Conservation (phyloP, 2,329 filamentous ascomycete species). For the Claviceps monticola region DNA sequence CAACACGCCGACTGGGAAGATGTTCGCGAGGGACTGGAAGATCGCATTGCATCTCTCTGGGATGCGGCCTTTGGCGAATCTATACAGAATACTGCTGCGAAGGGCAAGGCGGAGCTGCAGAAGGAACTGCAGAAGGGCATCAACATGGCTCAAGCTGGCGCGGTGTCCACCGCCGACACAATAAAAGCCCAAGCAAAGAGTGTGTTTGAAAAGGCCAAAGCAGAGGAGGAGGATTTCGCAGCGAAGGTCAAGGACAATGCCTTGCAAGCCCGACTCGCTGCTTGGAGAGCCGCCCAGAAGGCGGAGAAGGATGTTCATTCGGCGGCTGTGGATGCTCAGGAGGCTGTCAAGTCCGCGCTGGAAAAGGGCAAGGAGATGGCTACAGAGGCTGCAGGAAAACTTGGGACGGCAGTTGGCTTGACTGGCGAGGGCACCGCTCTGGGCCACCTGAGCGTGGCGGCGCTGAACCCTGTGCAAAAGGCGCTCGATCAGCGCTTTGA, state of each 20-base stretch:
- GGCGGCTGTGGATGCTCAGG: conserved; percentile 22
- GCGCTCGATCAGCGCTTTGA: conserved; percentile 39
- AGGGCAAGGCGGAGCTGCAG: conserved; percentile 16
- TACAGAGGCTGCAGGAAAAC: conserved; percentile 24
- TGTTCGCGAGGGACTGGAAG: conserved; percentile 45
- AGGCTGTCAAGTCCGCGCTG: conserved; percentile 24
- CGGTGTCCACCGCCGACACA: conserved; percentile 11
- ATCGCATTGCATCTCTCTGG: conserved; percentile 31
- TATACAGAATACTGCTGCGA: conserved; percentile 13
- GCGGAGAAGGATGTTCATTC: conserved; percentile 12
- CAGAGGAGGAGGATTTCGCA: conserved; percentile 14
- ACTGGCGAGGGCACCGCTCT: conserved; percentile 14
- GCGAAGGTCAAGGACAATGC: conserved; percentile 14
- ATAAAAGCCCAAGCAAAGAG: conserved; percentile 23
- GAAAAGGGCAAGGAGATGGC: conserved; percentile 27
- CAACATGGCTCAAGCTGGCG: conserved; percentile 17
- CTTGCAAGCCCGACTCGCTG: conserved; percentile 14
- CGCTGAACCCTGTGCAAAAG: conserved; percentile 28
- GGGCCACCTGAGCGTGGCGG: conserved; percentile 7
- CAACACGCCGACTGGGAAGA: conserved; percentile 53
- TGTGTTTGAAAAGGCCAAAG: conserved; percentile 19
- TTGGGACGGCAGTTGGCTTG: conserved; percentile 21
- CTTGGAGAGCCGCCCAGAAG: conserved; percentile 12
- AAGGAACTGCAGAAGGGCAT: conserved; percentile 19
- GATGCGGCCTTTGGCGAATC: conserved; percentile 21